Base-by-base conservation (phyloP, 495 filamentous ascomycete genomes). In the Durotheca rogersii region DNA sequence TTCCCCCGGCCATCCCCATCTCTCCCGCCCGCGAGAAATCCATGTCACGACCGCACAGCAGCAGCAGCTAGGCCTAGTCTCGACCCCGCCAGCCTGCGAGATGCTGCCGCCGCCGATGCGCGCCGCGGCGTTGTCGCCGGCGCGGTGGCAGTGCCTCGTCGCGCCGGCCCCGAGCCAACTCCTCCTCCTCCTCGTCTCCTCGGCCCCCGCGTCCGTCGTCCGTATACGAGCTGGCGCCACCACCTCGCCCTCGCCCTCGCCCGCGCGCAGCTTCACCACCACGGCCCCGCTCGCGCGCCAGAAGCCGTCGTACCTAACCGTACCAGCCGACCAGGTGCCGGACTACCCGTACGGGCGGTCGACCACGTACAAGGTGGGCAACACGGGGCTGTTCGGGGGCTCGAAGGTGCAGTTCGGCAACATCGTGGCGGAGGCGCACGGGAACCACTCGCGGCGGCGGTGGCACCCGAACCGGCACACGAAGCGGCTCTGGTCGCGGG, bases 391-490 rank as follows among this genome's bases (percentile, higher is more conserved):
- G 6, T 96, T 93, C 75, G 91, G 87, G 36, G 74, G 75, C 32
- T 72, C 80, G 36, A 79, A 77, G 42, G 90, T 93, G 72, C 88
- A 84, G 47, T 93, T 89, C 78, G 93, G 93, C 64, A 96, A 98
- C 82, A 87, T 83, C 51, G 89, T 96, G 35, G 89, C 88, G 18
- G 69, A 82, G 56, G 73, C 76, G 40, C 81, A 88, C 71, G 78
- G 88, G 61, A 82, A 82, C 73, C 96, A 96, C 67, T 89, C 90
- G 30, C 83, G 89, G 30, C 86, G 92, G 40, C 66, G 67, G 31
- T 98, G 94, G 94, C 80, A 84, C 43, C 90, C 90, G 23, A 97
- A 97, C 68, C 84, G 96, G 11, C 81, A 89, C 32, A 72, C 70
- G 20, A 90, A 91, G 74, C 80, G 83, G 36, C 69, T 97, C 12